Evolutionary conservation across 139 green algal genomes (phyloP).

Genomic region (Micromonas commoda): DNA sequence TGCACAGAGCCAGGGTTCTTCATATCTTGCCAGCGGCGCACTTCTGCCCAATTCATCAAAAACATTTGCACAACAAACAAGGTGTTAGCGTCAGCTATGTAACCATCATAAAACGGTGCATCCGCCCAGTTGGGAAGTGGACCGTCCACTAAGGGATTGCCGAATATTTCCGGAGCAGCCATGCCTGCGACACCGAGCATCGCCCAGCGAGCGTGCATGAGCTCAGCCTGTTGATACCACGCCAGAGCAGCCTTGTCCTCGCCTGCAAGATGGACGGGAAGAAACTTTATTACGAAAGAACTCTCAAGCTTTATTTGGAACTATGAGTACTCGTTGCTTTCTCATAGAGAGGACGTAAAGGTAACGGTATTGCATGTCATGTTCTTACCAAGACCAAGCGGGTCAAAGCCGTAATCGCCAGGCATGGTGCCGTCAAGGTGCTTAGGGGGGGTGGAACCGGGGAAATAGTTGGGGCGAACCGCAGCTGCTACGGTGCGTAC

Average conservation of each 20-base stretch:
- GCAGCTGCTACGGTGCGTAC: background rate
- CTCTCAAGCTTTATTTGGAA: background rate
- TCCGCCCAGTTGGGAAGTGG: slow-evolving; percentile 41
- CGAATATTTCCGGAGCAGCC: slow-evolving; percentile 26
- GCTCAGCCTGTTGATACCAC: slow-evolving; percentile 50
- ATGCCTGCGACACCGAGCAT: slow-evolving; percentile 44
- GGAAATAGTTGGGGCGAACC: slow-evolving; percentile 42
- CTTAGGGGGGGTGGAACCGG: slow-evolving; percentile 32
- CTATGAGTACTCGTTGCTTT: background rate
- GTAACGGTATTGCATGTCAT: slow-evolving; percentile 67
- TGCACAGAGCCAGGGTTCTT: slow-evolving; percentile 46
- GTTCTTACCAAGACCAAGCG: slow-evolving; percentile 40
- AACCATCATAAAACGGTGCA: slow-evolving; percentile 30
- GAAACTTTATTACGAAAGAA: background rate
- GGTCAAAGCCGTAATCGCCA: slow-evolving; percentile 51
- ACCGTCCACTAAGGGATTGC: slow-evolving; percentile 26
- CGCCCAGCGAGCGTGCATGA: slow-evolving; percentile 47
- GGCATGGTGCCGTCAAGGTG: slow-evolving; percentile 42
- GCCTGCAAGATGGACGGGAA: background rate
- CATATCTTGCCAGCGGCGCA: slow-evolving; percentile 50
- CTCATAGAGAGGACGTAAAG: background rate
- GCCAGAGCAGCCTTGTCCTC: slow-evolving; percentile 37
- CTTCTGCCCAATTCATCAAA: slow-evolving; percentile 49
- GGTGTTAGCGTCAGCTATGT: slow-evolving; percentile 36
- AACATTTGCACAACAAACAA: slow-evolving; percentile 44